These are phyloP conservation scores for Heterobasidion parviporum DNA, from an alignment of 1,284 basidiomycete genomes.

Conservation along the genomic window DNA sequence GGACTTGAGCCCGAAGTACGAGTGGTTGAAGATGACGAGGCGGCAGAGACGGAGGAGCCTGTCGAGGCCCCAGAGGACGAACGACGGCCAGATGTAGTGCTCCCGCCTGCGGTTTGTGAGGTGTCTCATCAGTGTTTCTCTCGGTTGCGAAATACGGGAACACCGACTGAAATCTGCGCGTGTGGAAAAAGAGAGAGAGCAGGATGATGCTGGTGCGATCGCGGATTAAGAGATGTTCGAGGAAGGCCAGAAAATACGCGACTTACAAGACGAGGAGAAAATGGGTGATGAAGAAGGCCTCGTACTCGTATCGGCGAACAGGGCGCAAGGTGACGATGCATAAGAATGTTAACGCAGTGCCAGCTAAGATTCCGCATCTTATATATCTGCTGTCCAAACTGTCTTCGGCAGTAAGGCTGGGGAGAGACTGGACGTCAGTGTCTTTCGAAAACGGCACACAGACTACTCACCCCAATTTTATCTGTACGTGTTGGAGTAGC, in stretches of 20 bases:
- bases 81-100: constrained; percentile 44
- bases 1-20: constrained; percentile 25
- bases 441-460: too few species aligned
- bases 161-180: constrained; percentile 5
- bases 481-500: too few species aligned
- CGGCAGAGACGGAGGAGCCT: constrained; percentile 43
- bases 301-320: constrained; percentile 15
- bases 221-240: background rate
- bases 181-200: constrained; percentile 25
- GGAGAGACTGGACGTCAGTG: background rate
- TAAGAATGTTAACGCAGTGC: constrained; percentile 13
- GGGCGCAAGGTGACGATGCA: constrained; percentile 16
- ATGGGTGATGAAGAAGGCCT: constrained; percentile 19
- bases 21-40: constrained; percentile 43
- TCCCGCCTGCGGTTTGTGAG: constrained; percentile 13
- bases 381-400: background rate
- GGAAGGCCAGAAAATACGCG: background rate
- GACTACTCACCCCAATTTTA: too few species aligned
- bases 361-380: constrained; percentile 9
- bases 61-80: constrained; percentile 58
- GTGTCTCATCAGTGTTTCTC: too few species aligned
- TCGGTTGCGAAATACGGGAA: too few species aligned
- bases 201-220: constrained; percentile 12
- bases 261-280: constrained; percentile 17
- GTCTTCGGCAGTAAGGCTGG: background rate